Evolutionary conservation across 148 eudicot species (phyloP), one percentile per base, ranked within the genome.

Genomic region (Rheum nobile): DNA sequence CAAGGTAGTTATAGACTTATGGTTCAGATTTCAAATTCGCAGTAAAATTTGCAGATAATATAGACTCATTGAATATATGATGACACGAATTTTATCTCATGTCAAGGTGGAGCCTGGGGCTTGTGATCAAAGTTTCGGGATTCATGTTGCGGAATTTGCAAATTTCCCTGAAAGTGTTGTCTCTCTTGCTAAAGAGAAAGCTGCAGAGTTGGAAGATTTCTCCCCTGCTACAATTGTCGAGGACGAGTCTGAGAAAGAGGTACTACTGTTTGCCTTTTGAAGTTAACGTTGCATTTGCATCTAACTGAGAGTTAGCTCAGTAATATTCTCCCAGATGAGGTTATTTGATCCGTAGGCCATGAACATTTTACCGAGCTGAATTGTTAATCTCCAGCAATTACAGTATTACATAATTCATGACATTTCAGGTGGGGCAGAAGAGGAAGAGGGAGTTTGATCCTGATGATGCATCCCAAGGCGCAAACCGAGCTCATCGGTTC

Each of bases 71-170:
- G 47, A 43, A 31, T 9, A 11, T 78, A 43, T 67, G 38, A 43
- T 67, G 38, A 29, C 72, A 32, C 10, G 4, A 11, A 8, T 38
- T 67, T 80, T 22, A 55, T 48, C 67, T 73, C 71, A 47, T 67
- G 76, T 78, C 59, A 86, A 95, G 99, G 94, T 95, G 82, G 96
- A 91, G 79, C 89, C 88, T 35, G 99, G 99, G 29, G 96, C 99
- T 71, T 95, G 97, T 83, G 99, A 95, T 86, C 99, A 95, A 85
- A 95, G 99, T 85, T 95, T 95, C 67, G 99, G 99, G 47, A 95
- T 95, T 75, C 99, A 95, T 71, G 99, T 95, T 75, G 99, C 99
- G 59, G 99, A 95, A 74, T 95, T 91, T 83, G 97, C 99, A 13
- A 95, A 92, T 75, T 95, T 95, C 80, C 99, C 99, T 71, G 91